Conservation (phyloP, 169 alveolate species). For the Plasmodium adleri region DNA sequence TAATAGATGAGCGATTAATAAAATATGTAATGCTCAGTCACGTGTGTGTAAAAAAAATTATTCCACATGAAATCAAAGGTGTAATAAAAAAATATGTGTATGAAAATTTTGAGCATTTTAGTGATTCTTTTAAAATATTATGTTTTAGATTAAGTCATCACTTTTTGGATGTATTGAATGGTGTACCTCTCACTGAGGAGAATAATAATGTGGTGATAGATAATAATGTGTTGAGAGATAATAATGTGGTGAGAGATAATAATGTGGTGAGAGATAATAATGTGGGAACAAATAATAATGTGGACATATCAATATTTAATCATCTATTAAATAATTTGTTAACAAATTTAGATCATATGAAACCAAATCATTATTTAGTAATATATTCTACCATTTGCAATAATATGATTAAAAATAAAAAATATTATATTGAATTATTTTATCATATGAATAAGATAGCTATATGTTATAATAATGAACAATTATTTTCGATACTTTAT, state of each 20-base stretch:
- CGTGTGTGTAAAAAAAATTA: conserved; percentile 26
- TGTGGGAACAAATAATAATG: conserved; percentile 3
- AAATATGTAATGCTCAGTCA: conserved; percentile 49
- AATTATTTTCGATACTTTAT: conserved; percentile 50
- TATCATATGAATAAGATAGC: conserved; percentile 69
- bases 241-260: background rate
- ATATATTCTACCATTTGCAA: conserved; percentile 50
- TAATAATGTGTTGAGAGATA: background rate
- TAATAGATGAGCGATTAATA: conserved; percentile 14
- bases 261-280: background rate
- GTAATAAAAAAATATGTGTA: conserved; percentile 46
- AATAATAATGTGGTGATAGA: background rate
- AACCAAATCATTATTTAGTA: conserved; percentile 41
- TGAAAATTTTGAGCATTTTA: conserved; percentile 26
- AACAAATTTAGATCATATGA: conserved; percentile 24
- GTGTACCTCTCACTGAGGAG: no score
- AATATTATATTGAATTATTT: conserved; percentile 44
- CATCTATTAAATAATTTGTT: conserved; percentile 17
- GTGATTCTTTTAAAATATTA: conserved; percentile 7
- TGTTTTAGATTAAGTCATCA: conserved; percentile 35
- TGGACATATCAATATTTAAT: conserved; percentile 13
- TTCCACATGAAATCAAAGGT: conserved; percentile 38
- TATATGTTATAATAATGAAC: conserved; percentile 18
- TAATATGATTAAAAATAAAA: conserved; percentile 22
- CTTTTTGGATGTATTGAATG: conserved; percentile 21